Base-by-base conservation (phyloP, 192 early-diverging fungal species). In the Coemansia sp. region DNA sequence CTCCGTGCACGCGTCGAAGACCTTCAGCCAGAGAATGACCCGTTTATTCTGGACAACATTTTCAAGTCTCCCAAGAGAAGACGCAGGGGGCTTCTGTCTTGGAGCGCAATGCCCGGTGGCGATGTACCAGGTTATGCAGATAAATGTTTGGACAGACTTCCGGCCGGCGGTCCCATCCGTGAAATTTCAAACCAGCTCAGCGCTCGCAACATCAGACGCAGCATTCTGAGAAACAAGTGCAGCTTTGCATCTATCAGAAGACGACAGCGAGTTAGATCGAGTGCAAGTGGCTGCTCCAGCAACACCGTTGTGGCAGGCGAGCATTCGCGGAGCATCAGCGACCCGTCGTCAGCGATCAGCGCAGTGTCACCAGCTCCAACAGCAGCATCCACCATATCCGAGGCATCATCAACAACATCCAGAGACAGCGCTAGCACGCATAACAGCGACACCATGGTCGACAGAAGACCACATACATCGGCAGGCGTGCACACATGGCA, bases 21-120 rank as follows among this genome's bases (percentile, higher is more conserved):
- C 14, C 51, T 82, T 41, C 80, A 82, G 64, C 80, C 80, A 1
- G 52, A 64, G 0, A 82, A 82, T 59, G 80, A 82, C 53, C 80
- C 80, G 22, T 82, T 82, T 67, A 45, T 82, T 11, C 43, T 74
- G 2, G 80, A 82, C 63, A 82, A 82, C 32, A 82, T 82, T n/a
- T 82, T 82, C 72, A 82, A 82, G 62, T 77, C 80, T 36, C 75
- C 74, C 39, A 76, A 74, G 15, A 82, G 73, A 63, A 67, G 72
- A 2, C 75, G 80, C 32, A 71, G 80, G 12, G 80, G 80, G 5
- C 45, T 82, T 33, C 63, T 82, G 8, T 82, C 80, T 35, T 82
- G 80, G 80, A 71, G 75, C 52, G 65, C 74, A 11, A 70, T 77
- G 61, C 74, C 69, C 3, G 20, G 51, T 3, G 37, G 51, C 11